These are phyloP conservation scores for Aspergillus pseudoglaucus DNA, from an alignment of 2,329 filamentous ascomycete genomes.

Conservation along the genomic window DNA sequence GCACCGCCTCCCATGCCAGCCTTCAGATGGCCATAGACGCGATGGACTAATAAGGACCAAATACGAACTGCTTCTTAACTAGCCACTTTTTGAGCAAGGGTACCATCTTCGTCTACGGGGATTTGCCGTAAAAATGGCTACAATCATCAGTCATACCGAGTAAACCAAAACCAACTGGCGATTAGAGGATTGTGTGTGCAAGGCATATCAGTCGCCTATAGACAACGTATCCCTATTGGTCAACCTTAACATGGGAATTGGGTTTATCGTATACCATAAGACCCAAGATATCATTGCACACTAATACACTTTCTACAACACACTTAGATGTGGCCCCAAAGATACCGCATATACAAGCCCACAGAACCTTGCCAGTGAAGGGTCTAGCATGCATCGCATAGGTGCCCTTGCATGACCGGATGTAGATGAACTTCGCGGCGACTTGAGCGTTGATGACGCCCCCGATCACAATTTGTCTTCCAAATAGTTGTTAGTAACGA, in stretches of 20 bases:
- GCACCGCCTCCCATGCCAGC: conserved; percentile 9
- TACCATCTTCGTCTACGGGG: neutral
- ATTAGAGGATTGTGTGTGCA: conserved; percentile 46
- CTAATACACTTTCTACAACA: conserved; percentile 60
- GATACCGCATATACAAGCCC: conserved; percentile 49
- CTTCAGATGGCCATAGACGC: conserved; percentile 11
- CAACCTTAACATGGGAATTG: neutral
- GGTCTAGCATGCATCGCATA: conserved; percentile 45
- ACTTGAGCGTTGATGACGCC: conserved; percentile 63
- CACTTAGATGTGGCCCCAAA: conserved; percentile 57
- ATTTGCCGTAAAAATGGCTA: conserved; percentile 11
- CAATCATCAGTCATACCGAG: conserved; percentile 8
- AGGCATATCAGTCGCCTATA: no score
- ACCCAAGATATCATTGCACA: conserved; percentile 59
- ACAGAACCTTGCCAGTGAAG: conserved; percentile 45
- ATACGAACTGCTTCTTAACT: conserved; percentile 14
- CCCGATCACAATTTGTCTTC: conserved; percentile 52
- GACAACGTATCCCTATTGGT: no score
- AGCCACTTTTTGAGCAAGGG: neutral
- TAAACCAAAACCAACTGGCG: conserved; percentile 56
- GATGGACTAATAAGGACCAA: conserved; percentile 21
- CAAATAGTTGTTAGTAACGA: neutral
- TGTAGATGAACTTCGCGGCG: conserved; percentile 57
- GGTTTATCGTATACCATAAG: conserved; percentile 39
- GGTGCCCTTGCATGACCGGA: conserved; percentile 53